phyloP scores from a whole-genome alignment of 345 rosid genomes.

The Bruguiera parviflora region DNA sequence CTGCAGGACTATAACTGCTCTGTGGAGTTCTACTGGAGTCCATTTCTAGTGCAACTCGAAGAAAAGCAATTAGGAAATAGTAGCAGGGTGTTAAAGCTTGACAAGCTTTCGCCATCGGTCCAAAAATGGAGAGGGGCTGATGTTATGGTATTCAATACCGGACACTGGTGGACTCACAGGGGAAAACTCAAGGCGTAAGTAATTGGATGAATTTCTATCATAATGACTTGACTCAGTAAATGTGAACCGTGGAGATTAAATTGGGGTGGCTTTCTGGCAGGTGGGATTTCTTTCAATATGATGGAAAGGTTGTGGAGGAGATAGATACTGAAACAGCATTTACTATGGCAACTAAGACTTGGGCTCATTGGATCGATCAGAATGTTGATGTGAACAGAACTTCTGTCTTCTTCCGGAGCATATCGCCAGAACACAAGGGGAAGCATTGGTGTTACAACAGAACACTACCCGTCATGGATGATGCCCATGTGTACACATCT shows the following conservation, averaged over 20 bases:
- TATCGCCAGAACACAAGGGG: slow-evolving; percentile 46
- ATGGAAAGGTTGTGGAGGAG: slow-evolving; percentile 24
- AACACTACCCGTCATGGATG: slow-evolving; percentile 33
- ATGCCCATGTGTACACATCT: slow-evolving; percentile 17
- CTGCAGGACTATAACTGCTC: slow-evolving; percentile 42
- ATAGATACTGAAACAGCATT: slow-evolving; percentile 39
- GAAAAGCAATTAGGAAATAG: slow-evolving; percentile 18
- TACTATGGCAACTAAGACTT: slow-evolving; percentile 36
- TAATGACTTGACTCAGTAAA: neutral
- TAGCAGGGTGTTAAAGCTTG: slow-evolving; percentile 37
- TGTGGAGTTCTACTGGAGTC: slow-evolving; percentile 51
- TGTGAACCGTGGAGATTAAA: neutral
- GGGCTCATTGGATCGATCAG: slow-evolving; percentile 45
- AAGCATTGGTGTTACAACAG: slow-evolving; percentile 29
- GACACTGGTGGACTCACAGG: slow-evolving; percentile 49
- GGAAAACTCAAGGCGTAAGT: slow-evolving; percentile 28
- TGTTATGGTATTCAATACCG: slow-evolving; percentile 52
- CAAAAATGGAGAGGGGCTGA: slow-evolving; percentile 40
- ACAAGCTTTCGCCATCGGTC: slow-evolving; percentile 26
- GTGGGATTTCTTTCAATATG: slow-evolving; percentile 40
- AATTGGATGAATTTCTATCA: too few species aligned
- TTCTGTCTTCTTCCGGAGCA: slow-evolving; percentile 39
- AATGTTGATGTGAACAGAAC: slow-evolving; percentile 30
- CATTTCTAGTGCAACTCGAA: slow-evolving; percentile 38
- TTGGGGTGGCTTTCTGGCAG: slow-evolving; percentile 22